These are phyloP conservation scores for Diaporthe ilicicola DNA, from an alignment of 2,329 filamentous ascomycete genomes.

Conservation along the genomic window DNA sequence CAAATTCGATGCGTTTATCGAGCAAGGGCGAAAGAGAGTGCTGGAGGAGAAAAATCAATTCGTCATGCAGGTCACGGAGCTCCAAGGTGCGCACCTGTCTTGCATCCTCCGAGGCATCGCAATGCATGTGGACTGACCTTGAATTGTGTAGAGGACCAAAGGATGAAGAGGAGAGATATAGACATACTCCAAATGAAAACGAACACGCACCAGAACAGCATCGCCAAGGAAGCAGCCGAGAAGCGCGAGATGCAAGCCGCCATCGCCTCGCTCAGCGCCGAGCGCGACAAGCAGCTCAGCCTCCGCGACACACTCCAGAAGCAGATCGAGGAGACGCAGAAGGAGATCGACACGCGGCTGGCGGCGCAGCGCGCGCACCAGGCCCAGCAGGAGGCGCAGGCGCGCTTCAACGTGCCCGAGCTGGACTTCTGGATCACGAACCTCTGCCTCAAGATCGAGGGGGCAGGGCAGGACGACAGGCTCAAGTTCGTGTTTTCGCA, in stretches of 20 bases:
- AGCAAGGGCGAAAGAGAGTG: constrained; percentile 86
- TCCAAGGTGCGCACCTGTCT: constrained; percentile 74
- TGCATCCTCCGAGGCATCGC: neutral
- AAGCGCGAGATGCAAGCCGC: constrained; percentile 76
- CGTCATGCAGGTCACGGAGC: constrained; percentile 85
- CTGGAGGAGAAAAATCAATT: constrained; percentile 95
- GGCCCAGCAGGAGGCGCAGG: constrained; percentile 81
- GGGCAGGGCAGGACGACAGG: constrained; percentile 82
- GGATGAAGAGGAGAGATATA: constrained; percentile 87
- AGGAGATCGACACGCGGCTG: constrained; percentile 72
- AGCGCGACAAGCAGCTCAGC: constrained; percentile 68
- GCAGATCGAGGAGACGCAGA: constrained; percentile 74
- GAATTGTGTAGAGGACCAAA: constrained; percentile 77
- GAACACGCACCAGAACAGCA: constrained; percentile 73
- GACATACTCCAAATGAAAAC: constrained; percentile 81
- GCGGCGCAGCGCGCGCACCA: constrained; percentile 79
- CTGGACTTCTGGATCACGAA: constrained; percentile 96
- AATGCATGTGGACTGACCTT: constrained; percentile 9
- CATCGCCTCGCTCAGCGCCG: constrained; percentile 64
- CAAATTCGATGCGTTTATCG: constrained; percentile 93
- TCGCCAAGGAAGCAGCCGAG: constrained; percentile 81
- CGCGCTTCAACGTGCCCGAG: constrained; percentile 90
- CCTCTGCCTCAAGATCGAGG: constrained; percentile 88
- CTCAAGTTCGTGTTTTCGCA: constrained; percentile 92
- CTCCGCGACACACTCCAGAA: constrained; percentile 64